These are phyloP conservation scores for Ramaria rubella DNA, from an alignment of 768 basidiomycete genomes.

Conservation along the genomic window DNA sequence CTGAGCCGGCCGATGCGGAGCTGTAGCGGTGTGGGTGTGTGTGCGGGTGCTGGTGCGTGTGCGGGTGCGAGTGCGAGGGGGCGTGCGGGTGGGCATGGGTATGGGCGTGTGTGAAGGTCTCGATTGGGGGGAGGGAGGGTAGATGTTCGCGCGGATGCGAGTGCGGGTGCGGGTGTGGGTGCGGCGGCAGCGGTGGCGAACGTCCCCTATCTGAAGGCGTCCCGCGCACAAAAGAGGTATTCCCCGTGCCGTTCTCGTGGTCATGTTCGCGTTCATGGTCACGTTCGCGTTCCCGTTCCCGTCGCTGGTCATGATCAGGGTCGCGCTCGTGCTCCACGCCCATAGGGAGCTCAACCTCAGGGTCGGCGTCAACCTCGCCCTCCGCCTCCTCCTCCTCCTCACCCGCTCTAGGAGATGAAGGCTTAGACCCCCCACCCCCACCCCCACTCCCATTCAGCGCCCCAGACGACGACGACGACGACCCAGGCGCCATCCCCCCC, in stretches of 20 bases:
- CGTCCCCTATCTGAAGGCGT: not conserved
- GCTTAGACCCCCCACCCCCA: not conserved
- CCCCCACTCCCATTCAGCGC: not conserved
- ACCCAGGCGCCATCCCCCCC: constrained; percentile 9
- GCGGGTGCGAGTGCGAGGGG: not conserved
- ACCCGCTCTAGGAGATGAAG: not conserved
- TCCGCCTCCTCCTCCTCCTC: not conserved
- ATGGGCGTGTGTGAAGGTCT: not conserved
- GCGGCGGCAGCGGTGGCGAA: not conserved
- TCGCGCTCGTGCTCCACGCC: constrained; percentile 19
- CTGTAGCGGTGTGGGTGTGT: not conserved
- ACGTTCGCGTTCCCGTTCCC: constrained; percentile 10
- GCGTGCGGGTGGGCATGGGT: not conserved
- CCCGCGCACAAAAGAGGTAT: not conserved
- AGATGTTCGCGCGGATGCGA: not conserved
- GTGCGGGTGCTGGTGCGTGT: not conserved
- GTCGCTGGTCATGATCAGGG: constrained; percentile 14
- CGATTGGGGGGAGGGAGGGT: not conserved
- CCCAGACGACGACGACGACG: not conserved
- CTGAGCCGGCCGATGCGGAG: not conserved
- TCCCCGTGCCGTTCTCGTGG: not conserved
- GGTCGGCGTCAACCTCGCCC: not conserved
- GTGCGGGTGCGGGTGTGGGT: not conserved
- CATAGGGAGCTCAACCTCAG: too few species aligned
- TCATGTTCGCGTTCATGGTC: constrained; percentile 26